A percentile compares a stretch with the other conserved stretches of the same genome.
Conservation (phyloP, 2,329 filamentous ascomycete species). For the Apiospora hydei region DNA sequence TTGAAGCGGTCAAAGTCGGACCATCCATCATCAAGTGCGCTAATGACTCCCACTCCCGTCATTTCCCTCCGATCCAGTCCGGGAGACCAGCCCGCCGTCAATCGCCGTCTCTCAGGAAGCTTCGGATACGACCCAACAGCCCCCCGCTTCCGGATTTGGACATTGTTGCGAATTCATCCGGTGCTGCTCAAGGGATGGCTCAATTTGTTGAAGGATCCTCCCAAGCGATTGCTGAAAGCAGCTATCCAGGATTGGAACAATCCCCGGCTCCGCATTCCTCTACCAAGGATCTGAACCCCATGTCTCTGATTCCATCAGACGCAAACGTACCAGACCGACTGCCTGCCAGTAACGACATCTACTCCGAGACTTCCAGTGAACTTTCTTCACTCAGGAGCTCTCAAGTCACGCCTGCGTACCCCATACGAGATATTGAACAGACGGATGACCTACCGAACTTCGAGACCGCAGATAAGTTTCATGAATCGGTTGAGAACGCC, state of each 20-base stretch:
- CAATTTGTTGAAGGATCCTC: not conserved
- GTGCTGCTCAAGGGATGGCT: not conserved
- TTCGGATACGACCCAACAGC: constrained; percentile 13
- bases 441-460: not conserved
- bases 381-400: constrained; percentile 20
- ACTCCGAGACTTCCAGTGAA: not conserved
- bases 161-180: not conserved
- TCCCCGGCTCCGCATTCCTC: not conserved
- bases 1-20: constrained; percentile 35
- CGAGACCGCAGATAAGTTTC: not conserved
- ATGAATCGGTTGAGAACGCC: not conserved
- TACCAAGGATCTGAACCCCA: not conserved
- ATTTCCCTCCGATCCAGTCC: not conserved
- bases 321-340: not conserved
- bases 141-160: not conserved
- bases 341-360: not conserved
- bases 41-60: constrained; percentile 31
- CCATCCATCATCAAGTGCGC: constrained; percentile 31
- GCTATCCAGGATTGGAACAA: constrained; percentile 8
- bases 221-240: not conserved
- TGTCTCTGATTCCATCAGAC: not conserved
- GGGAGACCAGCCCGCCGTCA: not conserved
- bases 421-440: not conserved
- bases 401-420: not conserved
- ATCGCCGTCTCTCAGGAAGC: constrained; percentile 1